Conservation (phyloP, 495 filamentous ascomycete species). For the Neurospora sublineolata region DNA sequence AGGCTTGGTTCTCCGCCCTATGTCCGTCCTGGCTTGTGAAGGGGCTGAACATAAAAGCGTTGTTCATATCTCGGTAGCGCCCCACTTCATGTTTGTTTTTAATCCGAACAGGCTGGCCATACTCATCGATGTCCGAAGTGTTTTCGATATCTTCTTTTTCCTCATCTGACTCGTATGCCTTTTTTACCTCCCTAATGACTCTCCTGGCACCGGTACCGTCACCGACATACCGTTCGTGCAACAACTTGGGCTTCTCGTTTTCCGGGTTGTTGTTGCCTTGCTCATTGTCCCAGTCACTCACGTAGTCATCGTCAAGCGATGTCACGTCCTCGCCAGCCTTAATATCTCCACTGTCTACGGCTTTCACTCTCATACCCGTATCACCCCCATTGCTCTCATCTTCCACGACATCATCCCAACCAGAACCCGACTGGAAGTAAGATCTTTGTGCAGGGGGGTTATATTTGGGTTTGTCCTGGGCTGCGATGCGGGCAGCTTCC, state of each 20-base stretch:
- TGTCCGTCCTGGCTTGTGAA: background rate
- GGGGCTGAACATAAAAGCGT: background rate
- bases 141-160: background rate
- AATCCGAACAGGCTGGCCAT: background rate
- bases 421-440: background rate
- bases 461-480: background rate
- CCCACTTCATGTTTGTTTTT: background rate
- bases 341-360: background rate
- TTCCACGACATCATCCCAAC: background rate
- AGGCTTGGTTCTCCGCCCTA: background rate
- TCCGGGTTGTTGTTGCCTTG: background rate
- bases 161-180: background rate
- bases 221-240: background rate
- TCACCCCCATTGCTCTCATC: background rate
- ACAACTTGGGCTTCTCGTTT: background rate
- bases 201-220: background rate
- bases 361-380: background rate
- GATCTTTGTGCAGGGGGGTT: background rate
- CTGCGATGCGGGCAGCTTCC: background rate
- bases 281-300: background rate
- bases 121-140: background rate
- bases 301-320: background rate
- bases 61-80: background rate
- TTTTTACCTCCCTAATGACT: background rate
- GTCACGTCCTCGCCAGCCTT: background rate